phyloP scores from a whole-genome alignment of 2,329 filamentous ascomycete species.

The Xylariales sp. region DNA sequence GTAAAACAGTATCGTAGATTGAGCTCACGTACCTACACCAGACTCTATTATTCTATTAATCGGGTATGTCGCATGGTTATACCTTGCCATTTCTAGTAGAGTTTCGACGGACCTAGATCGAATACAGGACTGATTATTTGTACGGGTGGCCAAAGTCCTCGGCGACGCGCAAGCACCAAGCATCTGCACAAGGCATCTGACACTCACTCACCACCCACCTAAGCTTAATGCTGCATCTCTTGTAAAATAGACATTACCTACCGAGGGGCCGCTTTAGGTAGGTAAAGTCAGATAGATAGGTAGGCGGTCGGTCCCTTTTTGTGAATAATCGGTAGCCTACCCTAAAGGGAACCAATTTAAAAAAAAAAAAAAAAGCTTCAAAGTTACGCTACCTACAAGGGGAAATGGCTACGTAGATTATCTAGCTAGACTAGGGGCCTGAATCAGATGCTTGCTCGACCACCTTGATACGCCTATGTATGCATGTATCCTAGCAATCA shows the following conservation, averaged over 20 bases:
- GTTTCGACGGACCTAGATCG: not conserved
- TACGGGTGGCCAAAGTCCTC: constrained; percentile 16
- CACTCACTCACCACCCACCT: constrained; percentile 8
- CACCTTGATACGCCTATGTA: not conserved
- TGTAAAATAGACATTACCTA: not conserved
- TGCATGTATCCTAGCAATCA: not conserved
- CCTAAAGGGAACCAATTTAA: not conserved
- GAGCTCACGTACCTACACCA: too few species aligned
- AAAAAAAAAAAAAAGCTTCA: not conserved
- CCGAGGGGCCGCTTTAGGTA: too few species aligned
- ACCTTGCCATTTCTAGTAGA: not conserved
- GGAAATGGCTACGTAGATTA: not conserved
- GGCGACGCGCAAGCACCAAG: constrained; percentile 32
- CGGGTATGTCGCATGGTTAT: not conserved
- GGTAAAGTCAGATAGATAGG: too few species aligned
- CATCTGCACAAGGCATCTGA: constrained; percentile 23
- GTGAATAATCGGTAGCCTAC: not conserved
- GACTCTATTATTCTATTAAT: too few species aligned
- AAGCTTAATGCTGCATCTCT: not conserved
- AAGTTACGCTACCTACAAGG: too few species aligned
- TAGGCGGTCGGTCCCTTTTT: not conserved
- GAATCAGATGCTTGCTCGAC: not conserved
- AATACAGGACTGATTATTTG: not conserved
- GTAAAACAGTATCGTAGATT: too few species aligned
- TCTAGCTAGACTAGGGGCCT: not conserved